phyloP scores from a whole-genome alignment of 2,329 filamentous ascomycete species.

The Colletotrichum destructivum region DNA sequence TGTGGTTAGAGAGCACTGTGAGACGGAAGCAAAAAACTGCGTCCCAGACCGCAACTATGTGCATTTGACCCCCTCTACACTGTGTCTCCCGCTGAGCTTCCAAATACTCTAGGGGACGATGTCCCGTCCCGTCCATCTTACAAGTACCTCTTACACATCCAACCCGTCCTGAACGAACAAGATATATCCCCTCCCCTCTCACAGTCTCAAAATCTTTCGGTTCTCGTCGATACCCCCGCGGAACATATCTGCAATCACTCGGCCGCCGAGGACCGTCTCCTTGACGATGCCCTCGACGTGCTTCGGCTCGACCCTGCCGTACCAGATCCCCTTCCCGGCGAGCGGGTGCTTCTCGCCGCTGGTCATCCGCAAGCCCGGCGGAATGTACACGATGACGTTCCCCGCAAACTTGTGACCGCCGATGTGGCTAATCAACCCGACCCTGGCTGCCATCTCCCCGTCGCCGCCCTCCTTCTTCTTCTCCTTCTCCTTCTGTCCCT shows the following conservation, averaged over 20 bases:
- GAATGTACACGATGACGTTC: constrained; percentile 86
- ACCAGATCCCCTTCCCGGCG: constrained; percentile 84
- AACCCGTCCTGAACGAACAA: neutral
- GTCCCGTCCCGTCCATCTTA: neutral
- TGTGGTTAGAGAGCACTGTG: no score
- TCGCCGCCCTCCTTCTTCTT: no score
- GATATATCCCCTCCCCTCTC: neutral
- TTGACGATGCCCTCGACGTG: constrained; percentile 83
- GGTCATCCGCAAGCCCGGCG: constrained; percentile 63
- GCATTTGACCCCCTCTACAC: neutral
- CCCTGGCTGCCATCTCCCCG: constrained; percentile 63
- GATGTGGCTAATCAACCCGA: constrained; percentile 83
- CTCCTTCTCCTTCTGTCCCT: constrained; percentile 36
- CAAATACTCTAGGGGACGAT: neutral
- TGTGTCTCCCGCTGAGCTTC: neutral
- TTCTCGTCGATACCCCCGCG: constrained; percentile 76
- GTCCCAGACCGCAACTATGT: neutral
- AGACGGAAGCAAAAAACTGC: neutral
- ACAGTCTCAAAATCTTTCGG: constrained; percentile 66
- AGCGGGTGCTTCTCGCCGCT: constrained; percentile 68
- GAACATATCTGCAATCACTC: constrained; percentile 79
- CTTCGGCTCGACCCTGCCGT: constrained; percentile 81
- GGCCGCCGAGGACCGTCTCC: constrained; percentile 78
- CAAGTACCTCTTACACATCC: constrained; percentile 8
- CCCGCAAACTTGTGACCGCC: constrained; percentile 90